Evolutionary conservation across 2,329 filamentous ascomycete species (phyloP), one percentile per base, ranked within the genome.

Genomic region (Xylariomycetidae sp.): DNA sequence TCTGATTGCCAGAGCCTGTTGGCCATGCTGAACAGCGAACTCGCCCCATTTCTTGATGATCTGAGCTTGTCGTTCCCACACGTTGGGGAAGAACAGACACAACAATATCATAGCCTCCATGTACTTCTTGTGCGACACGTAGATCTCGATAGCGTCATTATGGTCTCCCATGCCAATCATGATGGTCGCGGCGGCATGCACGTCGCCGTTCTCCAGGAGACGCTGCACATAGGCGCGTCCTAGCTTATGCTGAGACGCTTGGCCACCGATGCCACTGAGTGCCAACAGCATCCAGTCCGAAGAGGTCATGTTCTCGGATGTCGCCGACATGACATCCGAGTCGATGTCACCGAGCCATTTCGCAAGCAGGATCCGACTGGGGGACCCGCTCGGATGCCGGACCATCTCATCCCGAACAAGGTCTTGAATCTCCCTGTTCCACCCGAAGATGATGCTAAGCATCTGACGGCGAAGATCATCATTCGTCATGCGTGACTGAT

Each of bases 271-370:
- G 25, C 86, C 85, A 53, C 86, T 94, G 32, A 98, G 63, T 9
- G 92, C 90, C 22, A 98, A 67, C 38, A 96, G 65, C 87, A 98
- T 95, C 92, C 92, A 98, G 59, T 96, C 92, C 0, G 86, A 85
- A 3, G 85, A 87, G 8, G 87, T 90, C 74, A 92, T 89, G n/a
- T 85, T 82, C 46, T 90, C 79, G 0, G 87, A 83, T 26, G 78
- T 85, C 3, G 85, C 78, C 9, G 79, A 74, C 74, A 95, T 85
- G 25, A 87, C 73, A 49, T 95, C 87, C 1, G 82, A 74, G 38
- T 87, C 80, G 23, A 86, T 77, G 41, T 95, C 85, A 10, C 89
- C 88, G 0, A 98, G 74, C 92, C 92, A 98, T 59, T 93, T 94
- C 2, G 86, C 74, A 4, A 98, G 72, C 24, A 96, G 71, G 32